A percentile compares a stretch with the other conserved stretches of the same genome.
Conservation (phyloP, 306 rosid genomes). For the Medicago lupulina region DNA sequence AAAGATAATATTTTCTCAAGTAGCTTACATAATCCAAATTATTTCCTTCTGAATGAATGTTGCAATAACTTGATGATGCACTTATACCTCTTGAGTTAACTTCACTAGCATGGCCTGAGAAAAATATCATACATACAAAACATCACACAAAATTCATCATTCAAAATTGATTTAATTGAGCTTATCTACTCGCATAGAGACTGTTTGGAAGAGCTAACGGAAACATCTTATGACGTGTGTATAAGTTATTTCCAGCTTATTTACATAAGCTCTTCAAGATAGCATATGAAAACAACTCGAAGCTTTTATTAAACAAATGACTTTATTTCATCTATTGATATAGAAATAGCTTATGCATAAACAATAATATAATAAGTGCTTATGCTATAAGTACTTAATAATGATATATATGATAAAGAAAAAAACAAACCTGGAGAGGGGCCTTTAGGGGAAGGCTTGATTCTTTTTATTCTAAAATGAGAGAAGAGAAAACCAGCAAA, state of each 20-base stretch:
- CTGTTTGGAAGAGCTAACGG: not conserved
- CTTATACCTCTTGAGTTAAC: slow-evolving; percentile 42
- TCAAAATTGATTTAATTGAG: not conserved
- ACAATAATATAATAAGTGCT: not conserved
- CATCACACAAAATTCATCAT: slow-evolving; percentile 22
- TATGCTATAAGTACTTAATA: not conserved
- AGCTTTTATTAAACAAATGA: not conserved
- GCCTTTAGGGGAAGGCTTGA: slow-evolving; percentile 49
- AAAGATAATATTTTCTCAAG: not conserved
- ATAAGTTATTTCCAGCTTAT: not conserved
- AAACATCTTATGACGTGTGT: not conserved
- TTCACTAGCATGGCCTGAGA: slow-evolving; percentile 50
- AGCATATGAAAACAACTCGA: not conserved
- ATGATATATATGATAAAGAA: not conserved
- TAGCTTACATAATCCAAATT: slow-evolving; percentile 41
- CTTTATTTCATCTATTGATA: not conserved
- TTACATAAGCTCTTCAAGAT: not conserved
- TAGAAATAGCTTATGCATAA: not conserved
- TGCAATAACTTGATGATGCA: slow-evolving; percentile 49
- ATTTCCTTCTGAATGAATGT: slow-evolving; percentile 45
- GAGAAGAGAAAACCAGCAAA: slow-evolving; percentile 76
- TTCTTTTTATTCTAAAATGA: slow-evolving; percentile 57
- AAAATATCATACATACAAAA: slow-evolving; percentile 27
- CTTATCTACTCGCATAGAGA: not conserved
- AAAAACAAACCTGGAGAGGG: slow-evolving; percentile 57